Percentiles rank a stretch among this genome's conserved stretches.
phyloP scores from a whole-genome alignment of 2,329 filamentous ascomycete genomes.

The Trichothecium roseum region DNA sequence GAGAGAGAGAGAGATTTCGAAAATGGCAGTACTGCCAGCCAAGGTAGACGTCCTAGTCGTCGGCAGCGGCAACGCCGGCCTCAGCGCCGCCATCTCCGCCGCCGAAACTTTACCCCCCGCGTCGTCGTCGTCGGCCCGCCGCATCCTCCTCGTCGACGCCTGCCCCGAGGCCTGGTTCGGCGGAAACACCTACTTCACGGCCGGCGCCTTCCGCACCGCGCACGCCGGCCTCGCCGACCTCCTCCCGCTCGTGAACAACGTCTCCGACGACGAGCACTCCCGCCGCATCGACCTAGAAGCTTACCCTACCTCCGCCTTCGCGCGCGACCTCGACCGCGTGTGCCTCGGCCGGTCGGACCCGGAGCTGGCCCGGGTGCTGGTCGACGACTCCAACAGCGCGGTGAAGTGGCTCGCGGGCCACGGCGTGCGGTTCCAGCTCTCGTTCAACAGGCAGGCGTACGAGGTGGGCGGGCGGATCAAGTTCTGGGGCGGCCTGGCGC shows the following conservation, averaged over 20 bases:
- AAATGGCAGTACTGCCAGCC: conserved; percentile 1
- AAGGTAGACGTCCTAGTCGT: conserved; percentile 37
- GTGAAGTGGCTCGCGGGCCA: conserved; percentile 45
- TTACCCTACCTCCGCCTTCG: conserved; percentile 45
- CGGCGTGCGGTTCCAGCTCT: conserved; percentile 47
- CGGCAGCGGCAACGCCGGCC: conserved; percentile 55
- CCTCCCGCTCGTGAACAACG: conserved; percentile 51
- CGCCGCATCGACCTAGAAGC: conserved; percentile 44
- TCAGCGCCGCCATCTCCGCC: conserved; percentile 48
- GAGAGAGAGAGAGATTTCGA: too few species aligned
- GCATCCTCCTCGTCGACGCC: conserved; percentile 49
- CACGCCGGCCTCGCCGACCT: conserved; percentile 46
- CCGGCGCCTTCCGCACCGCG: conserved; percentile 49
- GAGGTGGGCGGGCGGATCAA: conserved; percentile 48
- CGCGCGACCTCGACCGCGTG: conserved; percentile 44
- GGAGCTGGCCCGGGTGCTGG: conserved; percentile 33
- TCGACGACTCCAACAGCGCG: conserved; percentile 37
- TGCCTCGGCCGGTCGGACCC: conserved; percentile 42
- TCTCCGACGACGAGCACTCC: conserved; percentile 28
- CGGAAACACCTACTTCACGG: conserved; percentile 56
- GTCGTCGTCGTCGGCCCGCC: too few species aligned
- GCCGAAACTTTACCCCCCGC: too few species aligned
- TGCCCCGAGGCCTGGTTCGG: conserved; percentile 48
- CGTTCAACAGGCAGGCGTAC: conserved; percentile 57
- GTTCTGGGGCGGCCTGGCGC: conserved; percentile 57